These are phyloP conservation scores for Cercospora zeae-maydis DNA, from an alignment of 2,329 filamentous ascomycete species.

Conservation along the genomic window DNA sequence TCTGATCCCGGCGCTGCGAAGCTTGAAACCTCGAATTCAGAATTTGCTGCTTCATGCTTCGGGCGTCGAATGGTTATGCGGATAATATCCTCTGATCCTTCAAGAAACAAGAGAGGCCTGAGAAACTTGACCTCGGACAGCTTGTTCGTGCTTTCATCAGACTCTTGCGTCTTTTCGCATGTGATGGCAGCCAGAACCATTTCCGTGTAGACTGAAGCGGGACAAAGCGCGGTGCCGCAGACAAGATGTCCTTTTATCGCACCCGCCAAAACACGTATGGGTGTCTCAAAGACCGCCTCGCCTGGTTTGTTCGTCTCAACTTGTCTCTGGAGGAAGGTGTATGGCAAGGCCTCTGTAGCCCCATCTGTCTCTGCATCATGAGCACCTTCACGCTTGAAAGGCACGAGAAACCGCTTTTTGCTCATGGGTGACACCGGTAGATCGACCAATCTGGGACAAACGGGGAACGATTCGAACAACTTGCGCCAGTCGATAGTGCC, in stretches of 20 bases:
- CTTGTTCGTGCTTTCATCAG: neutral
- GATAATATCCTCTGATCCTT: constrained; percentile 1
- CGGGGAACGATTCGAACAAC: constrained; percentile 1
- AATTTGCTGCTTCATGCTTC: neutral
- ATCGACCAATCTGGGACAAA: constrained; percentile 1
- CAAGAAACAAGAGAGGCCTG: constrained; percentile 1
- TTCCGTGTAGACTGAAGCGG: constrained; percentile 18
- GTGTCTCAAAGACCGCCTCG: neutral
- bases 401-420: neutral
- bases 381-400: neutral
- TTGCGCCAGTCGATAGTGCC: neutral
- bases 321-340: neutral
- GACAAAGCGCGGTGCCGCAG: constrained; percentile 14
- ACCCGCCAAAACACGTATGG: neutral
- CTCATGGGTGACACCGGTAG: constrained; percentile 1
- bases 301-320: neutral
- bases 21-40: neutral
- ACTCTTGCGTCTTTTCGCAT: neutral
- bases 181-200: constrained; percentile 15
- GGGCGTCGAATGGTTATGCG: neutral
- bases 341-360: neutral
- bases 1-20: neutral
- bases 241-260: constrained; percentile 17
- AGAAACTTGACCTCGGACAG: constrained; percentile 2
- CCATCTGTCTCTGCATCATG: neutral